Percentiles rank a stretch among this genome's conserved stretches.
phyloP scores from a whole-genome alignment of 768 basidiomycete species.

The Collybia sordida region DNA sequence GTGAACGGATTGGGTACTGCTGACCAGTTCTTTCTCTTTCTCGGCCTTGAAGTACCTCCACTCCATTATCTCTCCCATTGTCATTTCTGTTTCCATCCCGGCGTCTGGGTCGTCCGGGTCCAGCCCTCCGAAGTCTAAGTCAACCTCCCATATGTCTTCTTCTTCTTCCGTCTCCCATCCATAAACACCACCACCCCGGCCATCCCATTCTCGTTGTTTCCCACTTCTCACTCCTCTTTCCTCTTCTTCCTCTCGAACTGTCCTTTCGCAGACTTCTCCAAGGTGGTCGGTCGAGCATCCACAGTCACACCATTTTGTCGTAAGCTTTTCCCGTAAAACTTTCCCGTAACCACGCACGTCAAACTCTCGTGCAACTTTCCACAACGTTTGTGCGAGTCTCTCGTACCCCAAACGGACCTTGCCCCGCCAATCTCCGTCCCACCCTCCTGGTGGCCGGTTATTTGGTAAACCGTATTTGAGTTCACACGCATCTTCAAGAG shows the following conservation, averaged over 20 bases:
- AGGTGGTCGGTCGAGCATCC: constrained; percentile 79
- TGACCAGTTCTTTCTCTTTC: constrained; percentile 67
- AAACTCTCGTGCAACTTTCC: constrained; percentile 71
- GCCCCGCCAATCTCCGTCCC: constrained; percentile 56
- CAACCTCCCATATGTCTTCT: constrained; percentile 75
- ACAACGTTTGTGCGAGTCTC: constrained; percentile 59
- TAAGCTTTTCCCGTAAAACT: constrained; percentile 69
- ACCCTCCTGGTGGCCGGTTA: constrained; percentile 34
- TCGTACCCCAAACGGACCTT: constrained; percentile 69
- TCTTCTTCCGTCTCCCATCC: constrained; percentile 78
- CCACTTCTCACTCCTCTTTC: constrained; percentile 57
- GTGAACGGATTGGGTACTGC: constrained; percentile 6
- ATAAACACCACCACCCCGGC: constrained; percentile 66
- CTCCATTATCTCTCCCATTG: constrained; percentile 74
- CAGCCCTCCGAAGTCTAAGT: constrained; percentile 60
- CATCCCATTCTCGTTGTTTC: constrained; percentile 78
- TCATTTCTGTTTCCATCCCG: constrained; percentile 54
- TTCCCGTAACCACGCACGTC: constrained; percentile 71
- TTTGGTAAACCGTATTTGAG: constrained; percentile 47
- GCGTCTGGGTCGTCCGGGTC: constrained; percentile 50
- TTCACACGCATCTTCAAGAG: constrained; percentile 66
- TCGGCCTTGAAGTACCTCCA: constrained; percentile 72
- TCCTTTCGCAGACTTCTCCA: constrained; percentile 74
- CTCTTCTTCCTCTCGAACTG: constrained; percentile 69
- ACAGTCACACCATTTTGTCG: constrained; percentile 78